phyloP scores from a whole-genome alignment of 495 filamentous ascomycete genomes.

The Parachaetomium inaequale region DNA sequence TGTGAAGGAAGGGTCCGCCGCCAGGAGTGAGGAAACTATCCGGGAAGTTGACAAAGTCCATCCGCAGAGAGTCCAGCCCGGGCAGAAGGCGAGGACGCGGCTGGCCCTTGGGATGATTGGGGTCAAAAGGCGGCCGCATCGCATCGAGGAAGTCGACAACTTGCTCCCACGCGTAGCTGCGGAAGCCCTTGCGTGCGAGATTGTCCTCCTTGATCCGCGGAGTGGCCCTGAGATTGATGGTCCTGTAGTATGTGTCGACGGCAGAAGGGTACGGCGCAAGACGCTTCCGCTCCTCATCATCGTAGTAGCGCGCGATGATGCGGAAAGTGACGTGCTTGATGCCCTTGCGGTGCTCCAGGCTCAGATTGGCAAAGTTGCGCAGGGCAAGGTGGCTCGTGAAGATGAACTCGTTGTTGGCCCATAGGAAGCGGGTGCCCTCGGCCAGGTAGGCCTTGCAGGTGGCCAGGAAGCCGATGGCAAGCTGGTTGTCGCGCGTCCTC shows the following conservation, averaged over 20 bases:
- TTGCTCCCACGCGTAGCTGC: slow-evolving; percentile 48
- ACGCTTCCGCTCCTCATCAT: slow-evolving; percentile 38
- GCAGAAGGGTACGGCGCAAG: slow-evolving; percentile 20
- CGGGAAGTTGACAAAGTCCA: slow-evolving; percentile 49
- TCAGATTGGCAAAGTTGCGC: slow-evolving; percentile 38
- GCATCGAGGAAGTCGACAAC: slow-evolving; percentile 43
- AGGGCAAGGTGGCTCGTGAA: slow-evolving; percentile 45
- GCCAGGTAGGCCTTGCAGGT: slow-evolving; percentile 41
- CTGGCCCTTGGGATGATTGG: slow-evolving; percentile 20
- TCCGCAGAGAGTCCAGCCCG: slow-evolving; percentile 37
- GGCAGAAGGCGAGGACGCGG: slow-evolving; percentile 41
- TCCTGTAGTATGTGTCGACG: slow-evolving; percentile 7
- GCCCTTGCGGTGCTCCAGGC: slow-evolving; percentile 29
- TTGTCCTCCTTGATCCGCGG: slow-evolving; percentile 35
- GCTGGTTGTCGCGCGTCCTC: slow-evolving; percentile 32
- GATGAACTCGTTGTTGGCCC: slow-evolving; percentile 45
- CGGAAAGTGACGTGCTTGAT: slow-evolving; percentile 44
- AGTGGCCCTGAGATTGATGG: slow-evolving; percentile 30
- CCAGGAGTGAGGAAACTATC: slow-evolving; percentile 33
- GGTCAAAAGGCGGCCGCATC: slow-evolving; percentile 38
- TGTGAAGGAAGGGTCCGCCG: slow-evolving; percentile 30
- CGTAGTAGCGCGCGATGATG: slow-evolving; percentile 46
- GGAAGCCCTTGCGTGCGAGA: slow-evolving; percentile 40
- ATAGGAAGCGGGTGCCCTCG: slow-evolving; percentile 42
- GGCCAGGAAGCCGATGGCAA: slow-evolving; percentile 43